Percentiles rank a stretch among this genome's conserved stretches.
Evolutionary conservation across 2,329 filamentous ascomycete genomes (phyloP).

Genomic region (Fusarium chaquense): DNA sequence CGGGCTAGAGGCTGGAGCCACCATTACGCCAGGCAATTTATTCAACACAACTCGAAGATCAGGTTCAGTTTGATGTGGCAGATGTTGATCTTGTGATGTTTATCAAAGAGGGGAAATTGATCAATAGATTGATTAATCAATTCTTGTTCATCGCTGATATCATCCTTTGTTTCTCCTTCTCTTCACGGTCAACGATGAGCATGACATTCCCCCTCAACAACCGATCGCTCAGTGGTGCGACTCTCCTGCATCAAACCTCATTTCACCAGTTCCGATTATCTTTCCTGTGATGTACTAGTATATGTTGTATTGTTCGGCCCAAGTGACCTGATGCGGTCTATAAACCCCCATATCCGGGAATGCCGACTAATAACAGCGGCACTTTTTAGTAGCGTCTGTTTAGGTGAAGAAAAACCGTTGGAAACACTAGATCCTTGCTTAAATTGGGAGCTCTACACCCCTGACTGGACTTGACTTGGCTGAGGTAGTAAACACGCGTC

Average conservation of each 20-base stretch:
- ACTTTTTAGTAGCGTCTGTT: slow-evolving; percentile 3
- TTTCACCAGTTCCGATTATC: slow-evolving; percentile 12
- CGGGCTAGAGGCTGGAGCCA: not conserved
- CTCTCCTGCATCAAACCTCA: slow-evolving; percentile 35
- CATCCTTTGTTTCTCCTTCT: not conserved
- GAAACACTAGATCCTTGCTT: slow-evolving; percentile 26
- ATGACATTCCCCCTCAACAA: slow-evolving; percentile 23
- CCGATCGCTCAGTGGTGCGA: slow-evolving; percentile 17
- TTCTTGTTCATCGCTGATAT: not conserved
- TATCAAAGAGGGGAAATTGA: not conserved
- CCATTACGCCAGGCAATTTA: slow-evolving; percentile 17
- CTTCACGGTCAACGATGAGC: not conserved
- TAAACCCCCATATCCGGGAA: slow-evolving; percentile 21
- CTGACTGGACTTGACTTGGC: slow-evolving; percentile 15
- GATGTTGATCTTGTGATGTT: slow-evolving; percentile 19
- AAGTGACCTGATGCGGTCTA: slow-evolving; percentile 21
- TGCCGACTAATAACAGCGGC: slow-evolving; percentile 24
- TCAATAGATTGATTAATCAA: not conserved
- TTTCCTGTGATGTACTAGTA: slow-evolving; percentile 5
- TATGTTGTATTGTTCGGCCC: slow-evolving; percentile 11
- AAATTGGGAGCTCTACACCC: slow-evolving; percentile 25
- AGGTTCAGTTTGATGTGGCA: slow-evolving; percentile 8
- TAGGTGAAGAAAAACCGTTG: slow-evolving; percentile 25
- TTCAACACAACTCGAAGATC: slow-evolving; percentile 16
- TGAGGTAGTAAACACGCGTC: not conserved